A percentile compares a stretch with the other conserved stretches of the same genome.
Conservation (phyloP, 352 stramenopile genomes). For the Thraustochytrium striatum region DNA sequence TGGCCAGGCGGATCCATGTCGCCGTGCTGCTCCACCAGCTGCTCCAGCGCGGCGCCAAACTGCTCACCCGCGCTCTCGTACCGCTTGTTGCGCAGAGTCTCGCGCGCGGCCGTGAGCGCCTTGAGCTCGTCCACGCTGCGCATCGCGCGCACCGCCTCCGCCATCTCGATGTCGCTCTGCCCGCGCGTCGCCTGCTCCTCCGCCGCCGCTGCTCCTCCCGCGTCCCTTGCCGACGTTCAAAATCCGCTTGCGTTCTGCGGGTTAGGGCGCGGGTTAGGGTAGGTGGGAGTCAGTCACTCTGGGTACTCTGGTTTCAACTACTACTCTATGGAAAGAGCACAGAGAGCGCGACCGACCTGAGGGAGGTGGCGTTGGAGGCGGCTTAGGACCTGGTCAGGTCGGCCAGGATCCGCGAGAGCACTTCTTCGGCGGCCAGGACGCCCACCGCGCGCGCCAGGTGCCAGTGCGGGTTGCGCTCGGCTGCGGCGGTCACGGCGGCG, state of each 20-base stretch:
- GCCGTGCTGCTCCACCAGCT: conserved; percentile 40
- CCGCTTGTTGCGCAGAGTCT: conserved; percentile 18
- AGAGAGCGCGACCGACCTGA: no score
- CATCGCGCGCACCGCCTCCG: background rate
- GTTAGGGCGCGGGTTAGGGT: no score
- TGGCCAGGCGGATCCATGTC: background rate
- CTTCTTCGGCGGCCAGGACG: conserved; percentile 16
- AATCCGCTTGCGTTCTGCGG: no score
- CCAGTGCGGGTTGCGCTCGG: conserved; percentile 6
- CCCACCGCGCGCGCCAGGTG: background rate
- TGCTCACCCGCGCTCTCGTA: conserved; percentile 22
- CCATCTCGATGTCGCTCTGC: background rate
- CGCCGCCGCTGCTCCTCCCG: background rate
- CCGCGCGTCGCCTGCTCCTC: no score
- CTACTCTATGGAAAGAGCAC: no score
- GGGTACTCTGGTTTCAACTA: no score
- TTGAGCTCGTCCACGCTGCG: background rate
- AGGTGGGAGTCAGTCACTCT: no score
- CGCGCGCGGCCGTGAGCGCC: background rate
- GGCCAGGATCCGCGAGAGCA: background rate
- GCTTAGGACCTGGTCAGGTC: no score
- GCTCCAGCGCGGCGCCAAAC: background rate
- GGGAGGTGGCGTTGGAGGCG: no score
- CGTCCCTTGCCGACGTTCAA: conserved; percentile 23
- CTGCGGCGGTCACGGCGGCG: background rate